These are phyloP conservation scores for Excoecaria cochinchinensis DNA, from an alignment of 345 rosid genomes.

Conservation along the genomic window DNA sequence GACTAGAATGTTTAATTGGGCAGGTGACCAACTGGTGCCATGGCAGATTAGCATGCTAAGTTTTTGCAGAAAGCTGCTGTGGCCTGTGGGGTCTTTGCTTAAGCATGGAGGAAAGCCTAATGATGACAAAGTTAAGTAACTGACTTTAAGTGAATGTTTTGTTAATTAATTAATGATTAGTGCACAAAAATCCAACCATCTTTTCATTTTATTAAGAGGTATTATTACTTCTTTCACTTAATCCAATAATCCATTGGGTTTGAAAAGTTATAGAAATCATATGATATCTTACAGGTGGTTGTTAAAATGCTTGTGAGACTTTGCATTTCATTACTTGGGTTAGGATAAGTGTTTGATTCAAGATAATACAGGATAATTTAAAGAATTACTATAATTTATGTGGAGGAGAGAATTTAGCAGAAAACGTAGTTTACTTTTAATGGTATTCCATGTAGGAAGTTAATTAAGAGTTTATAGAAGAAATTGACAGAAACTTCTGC, in stretches of 20 bases:
- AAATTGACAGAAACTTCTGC: no score
- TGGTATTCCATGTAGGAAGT: no score
- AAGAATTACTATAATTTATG: no score
- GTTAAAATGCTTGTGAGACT: background rate
- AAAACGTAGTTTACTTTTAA: no score
- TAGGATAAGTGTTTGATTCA: no score
- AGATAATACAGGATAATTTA: no score
- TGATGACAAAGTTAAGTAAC: background rate
- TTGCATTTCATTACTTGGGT: background rate
- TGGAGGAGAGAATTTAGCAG: no score
- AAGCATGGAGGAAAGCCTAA: constrained; percentile 19
- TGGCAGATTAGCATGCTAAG: constrained; percentile 30
- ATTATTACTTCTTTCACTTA: background rate
- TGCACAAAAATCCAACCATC: constrained; percentile 8
- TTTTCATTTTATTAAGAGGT: background rate
- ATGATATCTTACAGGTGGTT: background rate
- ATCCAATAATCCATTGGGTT: background rate
- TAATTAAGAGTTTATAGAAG: no score
- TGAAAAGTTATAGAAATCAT: background rate
- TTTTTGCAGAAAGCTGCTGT: no score
- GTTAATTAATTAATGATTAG: constrained; percentile 5
- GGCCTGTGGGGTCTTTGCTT: background rate
- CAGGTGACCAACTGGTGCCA: constrained; percentile 27
- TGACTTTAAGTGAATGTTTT: constrained; percentile 1
- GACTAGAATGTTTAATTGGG: constrained; percentile 1